Base-by-base conservation (phyloP, 2,329 filamentous ascomycete species). In the Acrodontium crateriforme region DNA sequence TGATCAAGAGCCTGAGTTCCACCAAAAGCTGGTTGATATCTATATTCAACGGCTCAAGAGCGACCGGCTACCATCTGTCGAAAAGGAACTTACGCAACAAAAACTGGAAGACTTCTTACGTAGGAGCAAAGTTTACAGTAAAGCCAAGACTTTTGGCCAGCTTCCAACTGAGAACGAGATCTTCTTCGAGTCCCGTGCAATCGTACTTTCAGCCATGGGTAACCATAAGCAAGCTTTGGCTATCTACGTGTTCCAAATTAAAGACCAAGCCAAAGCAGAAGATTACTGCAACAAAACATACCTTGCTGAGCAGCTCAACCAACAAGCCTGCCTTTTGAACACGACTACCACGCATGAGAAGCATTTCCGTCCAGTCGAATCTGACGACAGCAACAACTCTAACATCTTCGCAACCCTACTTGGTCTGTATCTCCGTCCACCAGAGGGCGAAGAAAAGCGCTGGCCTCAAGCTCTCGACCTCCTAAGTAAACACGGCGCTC, bases 201-300 rank as follows among this genome's bases (percentile, higher is more conserved):
- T 95, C 24, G 76, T 95, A 12, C 70, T 95, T 20, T 84, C 82
- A 54, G 91, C 89, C 43, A 93, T 95, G 81, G 83, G 82, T 5
- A 78, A 87, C 44, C 85, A 98, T 58, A 85, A 83, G 49, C 84
- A 95, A 55, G 89, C 89, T 0, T 61, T 98, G n/a, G 79, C 89
- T 50, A 93, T 98, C 28, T 98, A 93, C 51, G 87, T 95, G 16
- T 98, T 94, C 58, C 89, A 87, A 53, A 71, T 98, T 53, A 63
- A 79, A 41, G 78, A 93, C 52, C 87, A 81, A 37, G 62, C 60
- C 9, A 95, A 93, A 55, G 89, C 89, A 17, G 89, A 98, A 67
- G 83, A 93, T 77, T 93, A 98, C 58, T 95, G 89, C 61, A 94
- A 94, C 55, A 75, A 74, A 36, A 70, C 85, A 32, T 78, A 93